Base-by-base conservation (phyloP, 371 early-diverging fungal species). In the Apophysomyces variabilis region DNA sequence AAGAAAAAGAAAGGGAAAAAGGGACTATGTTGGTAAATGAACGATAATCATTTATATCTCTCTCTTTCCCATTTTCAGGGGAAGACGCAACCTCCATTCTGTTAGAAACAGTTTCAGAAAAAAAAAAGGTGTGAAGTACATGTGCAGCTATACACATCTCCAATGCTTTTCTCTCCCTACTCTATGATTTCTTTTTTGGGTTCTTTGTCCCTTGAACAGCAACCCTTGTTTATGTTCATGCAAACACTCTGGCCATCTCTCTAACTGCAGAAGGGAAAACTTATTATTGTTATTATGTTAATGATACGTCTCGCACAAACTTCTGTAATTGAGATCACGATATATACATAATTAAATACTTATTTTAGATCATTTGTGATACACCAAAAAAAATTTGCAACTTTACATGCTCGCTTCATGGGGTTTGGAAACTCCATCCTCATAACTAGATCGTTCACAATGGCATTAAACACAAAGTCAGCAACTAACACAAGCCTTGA, bases 181-280 rank as follows among this genome's bases (percentile, higher is more conserved):
- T 21, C 50, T n/a, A 50, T 9, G 21, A 26, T 18, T 9, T 18
- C 50, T 50, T 26, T 26, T 26, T 50, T 21, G 21, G 21, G 21
- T 18, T 18, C 21, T 50, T 50, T 50, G 7, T 50, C 21, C 50
- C 50, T 11, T 50, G 50, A 3, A 21, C 9, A 18, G 21, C 21
- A 50, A 16, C 50, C 50, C 26, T 26, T 26, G 26, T 26, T 26
- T 26, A 26, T 50, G 50, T 16, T 9, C 50, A n/a, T 50, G 50
- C 50, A 50, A 16, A 16, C 50, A 50, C 50, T 50, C 21, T 50
- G 50, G 21, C 50, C 50, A 50, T 50, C 50, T 9, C 6, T 50
- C 9, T 26, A 26, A 26, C n/a, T 50, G 50, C 50, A 50, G n/a
- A 21, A 26, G 26, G 26, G 26, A 26, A 7, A 41, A 41, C 41